Base-by-base conservation (phyloP, 345 rosid genomes). In the Euphorbia lathyris region DNA sequence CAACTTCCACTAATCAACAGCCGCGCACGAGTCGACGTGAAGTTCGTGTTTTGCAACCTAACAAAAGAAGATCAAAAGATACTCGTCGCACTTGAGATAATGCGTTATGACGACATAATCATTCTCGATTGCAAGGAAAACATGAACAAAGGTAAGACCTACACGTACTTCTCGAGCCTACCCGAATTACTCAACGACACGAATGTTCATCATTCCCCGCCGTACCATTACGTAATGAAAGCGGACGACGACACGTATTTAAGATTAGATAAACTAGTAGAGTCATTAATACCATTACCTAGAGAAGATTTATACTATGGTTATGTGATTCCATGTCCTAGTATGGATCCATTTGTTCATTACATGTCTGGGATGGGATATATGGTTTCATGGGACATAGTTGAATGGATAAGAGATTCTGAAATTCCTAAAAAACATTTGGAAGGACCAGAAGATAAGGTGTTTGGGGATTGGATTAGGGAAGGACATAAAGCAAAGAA, bases 321-420 rank as follows among this genome's bases (percentile, higher is more conserved):
- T 0, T 93, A 86, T 14, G 92, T 87, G 1, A 90, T 93, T 70
- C 97, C 96, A 22, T 93, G 97, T 75, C 80, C 72, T 8, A 89
- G 96, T 76, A 87, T 86, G 93, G 97, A 93, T 67, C 97, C 98
- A 11, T 93, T 91, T 66, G 84, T 79, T n/a, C 86, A 80, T 69
- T 93, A 93, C 84, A 93, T 91, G 94, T 83, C 96, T 0, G 97
- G 97, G 2, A 93, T 93, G 98, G 98, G 96, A 0, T 93, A 89
- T 67, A 71, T 89, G 76, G 80, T 89, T 22, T 88, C 98, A 1
- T 91, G 96, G 98, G 97, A 91, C 58, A 88, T 91, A 0, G 90
- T 82, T 4, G 91, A 89, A 74, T 93, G 98, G 97, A 81, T 93
- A 58, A 84, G 82, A 67, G 85, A 80, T 13, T 91, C 93, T 0